phyloP scores from a whole-genome alignment of 805 yeast species.

The Saturnispora halmiae region DNA sequence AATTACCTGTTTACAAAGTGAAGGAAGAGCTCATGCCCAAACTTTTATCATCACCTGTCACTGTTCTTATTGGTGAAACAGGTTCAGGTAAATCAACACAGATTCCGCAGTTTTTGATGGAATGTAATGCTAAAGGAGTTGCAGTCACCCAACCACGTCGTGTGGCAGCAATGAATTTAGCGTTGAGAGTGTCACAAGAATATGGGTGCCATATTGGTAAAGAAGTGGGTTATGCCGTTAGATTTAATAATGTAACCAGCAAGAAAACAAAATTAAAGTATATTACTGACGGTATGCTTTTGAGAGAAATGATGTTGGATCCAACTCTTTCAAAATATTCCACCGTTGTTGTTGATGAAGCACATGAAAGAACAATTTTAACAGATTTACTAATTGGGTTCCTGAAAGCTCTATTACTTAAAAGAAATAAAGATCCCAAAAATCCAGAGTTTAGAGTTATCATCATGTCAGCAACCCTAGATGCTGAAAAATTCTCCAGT shows the following conservation, averaged over 20 bases:
- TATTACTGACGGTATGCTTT: slow-evolving; percentile 94
- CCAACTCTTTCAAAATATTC: slow-evolving; percentile 54
- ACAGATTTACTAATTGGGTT: slow-evolving; percentile 89
- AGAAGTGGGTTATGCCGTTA: slow-evolving; percentile 85
- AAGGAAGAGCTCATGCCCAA: slow-evolving; percentile 52
- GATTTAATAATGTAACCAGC: slow-evolving; percentile 68
- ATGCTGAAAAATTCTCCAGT: slow-evolving; percentile 88
- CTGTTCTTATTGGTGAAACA: slow-evolving; percentile 88
- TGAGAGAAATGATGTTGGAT: slow-evolving; percentile 83
- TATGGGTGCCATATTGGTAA: slow-evolving; percentile 67
- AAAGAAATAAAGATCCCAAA: slow-evolving; percentile 35
- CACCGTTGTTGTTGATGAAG: slow-evolving; percentile 85
- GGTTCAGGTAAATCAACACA: slow-evolving; percentile 98
- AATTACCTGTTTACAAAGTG: slow-evolving; percentile 70
- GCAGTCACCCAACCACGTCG: slow-evolving; percentile 97
- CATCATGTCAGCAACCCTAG: slow-evolving; percentile 95
- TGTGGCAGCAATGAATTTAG: slow-evolving; percentile 93
- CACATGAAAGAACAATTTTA: slow-evolving; percentile 90
- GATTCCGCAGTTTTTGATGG: slow-evolving; percentile 83
- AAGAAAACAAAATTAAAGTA: slow-evolving; percentile 65
- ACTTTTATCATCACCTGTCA: slow-evolving; percentile 50
- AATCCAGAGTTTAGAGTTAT: slow-evolving; percentile 49
- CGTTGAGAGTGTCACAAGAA: slow-evolving; percentile 87
- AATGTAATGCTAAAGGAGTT: slow-evolving; percentile 39
- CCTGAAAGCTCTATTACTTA: slow-evolving; percentile 52